Evolutionary conservation across 164 flowering plant genomes (phyloP), one percentile per base, ranked within the genome.

Genomic region (Dillenia suffruticosa): DNA sequence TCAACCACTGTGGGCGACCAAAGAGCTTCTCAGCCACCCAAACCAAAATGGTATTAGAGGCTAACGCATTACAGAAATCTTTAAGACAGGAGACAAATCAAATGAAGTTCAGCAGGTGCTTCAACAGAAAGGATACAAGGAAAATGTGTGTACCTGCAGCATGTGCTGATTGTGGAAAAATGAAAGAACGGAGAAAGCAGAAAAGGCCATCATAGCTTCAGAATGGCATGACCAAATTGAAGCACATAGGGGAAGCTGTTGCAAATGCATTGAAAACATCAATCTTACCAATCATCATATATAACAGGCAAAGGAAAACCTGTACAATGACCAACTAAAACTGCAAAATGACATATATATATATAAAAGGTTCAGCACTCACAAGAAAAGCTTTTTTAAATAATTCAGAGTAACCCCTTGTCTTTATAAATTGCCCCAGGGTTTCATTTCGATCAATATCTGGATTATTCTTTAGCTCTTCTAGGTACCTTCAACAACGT

Each of bases 1-100:
- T 94, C 16, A 90, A 87, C 97, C 96, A 94, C 54, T 87, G 97
- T 54, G 98, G 98, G 32, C 96, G 86, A 40, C 95, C 96, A 70
- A 90, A 81, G 44, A 90, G 74, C 98, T 19, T 19, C 22, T 19
- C 1, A 19, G 22, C 22, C 22, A 19, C 22, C 22, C 22, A 19
- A 19, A 19, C 22, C 22, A 19, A 19, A 19, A 19, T 19, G 22
- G 1, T 19, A 19, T 19, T 19, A 19, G 22, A 19, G 22, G 22
- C 22, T 19, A 19, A 19, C 1, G 22, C 22, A 1, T 19, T 19
- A 19, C 22, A 19, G 1, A 19, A 19, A 19, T 19, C 22, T 19
- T 19, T 19, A 19, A 19, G 22, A 19, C 22, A 19, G 22, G 22
- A 1, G 22, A 19, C 22, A 19, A 19, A 19, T 19, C 22, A 19